A percentile compares a stretch with the other conserved stretches of the same genome.
Evolutionary conservation across 148 eudicot species (phyloP).

Genomic region (Talinum fruticosum): DNA sequence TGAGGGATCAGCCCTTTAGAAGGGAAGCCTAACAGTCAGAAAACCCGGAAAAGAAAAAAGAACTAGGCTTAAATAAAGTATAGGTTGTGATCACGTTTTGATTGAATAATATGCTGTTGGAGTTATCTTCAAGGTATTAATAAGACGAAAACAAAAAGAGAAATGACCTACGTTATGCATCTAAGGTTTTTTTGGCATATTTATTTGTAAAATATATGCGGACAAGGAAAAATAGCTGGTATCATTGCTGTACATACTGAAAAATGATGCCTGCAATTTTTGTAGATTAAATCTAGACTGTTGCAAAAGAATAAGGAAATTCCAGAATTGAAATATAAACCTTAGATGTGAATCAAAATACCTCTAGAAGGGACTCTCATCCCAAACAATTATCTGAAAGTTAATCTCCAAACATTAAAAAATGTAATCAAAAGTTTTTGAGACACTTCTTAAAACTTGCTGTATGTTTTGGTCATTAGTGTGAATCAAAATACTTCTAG

Average conservation of each 20-base stretch:
- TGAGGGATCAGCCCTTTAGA: neutral
- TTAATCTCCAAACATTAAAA: neutral
- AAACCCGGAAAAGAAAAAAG: too few species aligned
- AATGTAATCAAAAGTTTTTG: neutral
- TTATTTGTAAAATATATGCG: too few species aligned
- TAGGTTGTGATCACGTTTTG: neutral
- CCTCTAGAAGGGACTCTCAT: neutral
- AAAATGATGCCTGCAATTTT: neutral
- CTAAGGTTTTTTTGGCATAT: neutral
- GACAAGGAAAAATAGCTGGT: too few species aligned
- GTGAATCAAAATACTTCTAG: too few species aligned
- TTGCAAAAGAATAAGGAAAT: neutral
- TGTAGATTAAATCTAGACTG: neutral
- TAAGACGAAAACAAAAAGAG: neutral
- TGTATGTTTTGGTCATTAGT: too few species aligned
- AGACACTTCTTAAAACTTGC: neutral
- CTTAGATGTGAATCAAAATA: neutral
- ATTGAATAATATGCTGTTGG: neutral
- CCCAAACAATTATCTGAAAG: neutral
- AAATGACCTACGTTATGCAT: too few species aligned
- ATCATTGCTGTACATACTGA: neutral
- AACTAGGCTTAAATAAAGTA: neutral
- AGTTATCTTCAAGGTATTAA: neutral
- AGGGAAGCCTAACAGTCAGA: too few species aligned
- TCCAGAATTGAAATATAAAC: neutral